phyloP scores from a whole-genome alignment of 2,329 filamentous ascomycete species.

The Monosporascus sp. region DNA sequence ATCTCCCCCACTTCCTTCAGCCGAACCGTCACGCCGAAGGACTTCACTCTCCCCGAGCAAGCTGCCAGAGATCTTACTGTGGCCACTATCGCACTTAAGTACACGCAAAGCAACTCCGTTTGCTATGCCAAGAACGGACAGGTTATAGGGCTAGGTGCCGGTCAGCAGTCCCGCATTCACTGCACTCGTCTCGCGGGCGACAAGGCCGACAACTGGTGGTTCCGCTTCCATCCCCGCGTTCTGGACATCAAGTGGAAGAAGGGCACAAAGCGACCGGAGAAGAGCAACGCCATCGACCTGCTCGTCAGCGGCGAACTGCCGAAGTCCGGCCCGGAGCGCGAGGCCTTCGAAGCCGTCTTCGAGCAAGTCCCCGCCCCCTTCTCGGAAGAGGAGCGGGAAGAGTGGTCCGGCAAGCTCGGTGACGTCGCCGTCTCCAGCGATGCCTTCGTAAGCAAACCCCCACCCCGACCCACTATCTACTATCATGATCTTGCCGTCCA shows the following conservation, averaged over 20 bases:
- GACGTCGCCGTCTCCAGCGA: slow-evolving; percentile 87
- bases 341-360: slow-evolving; percentile 83
- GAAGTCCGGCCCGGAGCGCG: slow-evolving; percentile 74
- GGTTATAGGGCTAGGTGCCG: slow-evolving; percentile 87
- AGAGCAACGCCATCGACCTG: slow-evolving; percentile 96
- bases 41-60: slow-evolving; percentile 68
- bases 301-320: slow-evolving; percentile 88
- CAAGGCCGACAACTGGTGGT: slow-evolving; percentile 99
- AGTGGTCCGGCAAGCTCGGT: slow-evolving; percentile 77
- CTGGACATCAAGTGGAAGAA: slow-evolving; percentile 94
- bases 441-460: slow-evolving; percentile 71
- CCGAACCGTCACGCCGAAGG: slow-evolving; percentile 82
- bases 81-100: slow-evolving; percentile 95
- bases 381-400: slow-evolving; percentile 74
- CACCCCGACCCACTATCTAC: not conserved
- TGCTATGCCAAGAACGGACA: slow-evolving; percentile 95
- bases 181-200: slow-evolving; percentile 96
- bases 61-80: slow-evolving; percentile 88
- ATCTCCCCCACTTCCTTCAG: slow-evolving; percentile 83
- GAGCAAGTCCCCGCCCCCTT: slow-evolving; percentile 83
- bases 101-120: slow-evolving; percentile 98
- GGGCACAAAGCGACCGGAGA: slow-evolving; percentile 92
- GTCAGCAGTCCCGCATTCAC: slow-evolving; percentile 96
- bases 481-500: too few species aligned
- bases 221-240: slow-evolving; percentile 91